Evolutionary conservation across 2,329 filamentous ascomycete genomes (phyloP), one percentile per base, ranked within the genome.

Genomic region (Aspergillus awamori): DNA sequence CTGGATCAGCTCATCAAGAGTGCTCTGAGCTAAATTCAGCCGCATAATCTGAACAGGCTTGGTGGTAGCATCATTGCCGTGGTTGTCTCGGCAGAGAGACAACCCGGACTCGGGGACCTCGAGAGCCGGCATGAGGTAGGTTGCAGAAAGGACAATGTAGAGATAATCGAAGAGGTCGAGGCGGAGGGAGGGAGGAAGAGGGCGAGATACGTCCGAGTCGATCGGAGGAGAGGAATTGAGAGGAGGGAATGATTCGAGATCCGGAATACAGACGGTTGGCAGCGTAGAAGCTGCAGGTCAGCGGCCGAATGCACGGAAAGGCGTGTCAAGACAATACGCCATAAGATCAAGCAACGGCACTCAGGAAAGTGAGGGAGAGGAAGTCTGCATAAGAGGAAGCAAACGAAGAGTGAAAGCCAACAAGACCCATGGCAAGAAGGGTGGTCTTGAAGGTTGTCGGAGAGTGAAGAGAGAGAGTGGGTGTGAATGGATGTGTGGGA

Each of bases 1-100:
- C 58, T 78, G 74, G 33, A 83, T 75, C 30, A 83, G 72, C 53
- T 82, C 80, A 61, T 81, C 75, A 53, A 81, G 73, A 45, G 79
- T 78, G 57, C 64, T 75, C 68, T 80, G 77, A 26, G 76, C 72
- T 59, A 83, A 70, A 62, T 80, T 78, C 64, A 83, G 66, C 63
- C 79, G 80, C 74, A 83, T 79, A 58, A 81, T 76, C 69, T 82
- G 80, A 38, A 71, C 65, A 15, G 74, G 70, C 69, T 76, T 77
- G 57, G 65, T 63, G 33, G 72, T 60, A 48, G 67, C 55, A 59
- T 73, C 72, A 30, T 62, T 59, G 38, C 71, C 70, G 60, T 70
- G 68, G 64, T 71, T 69, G 49, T 71, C 69, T 68, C 72, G 73
- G 58, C 66, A 68, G 60, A 81, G 78, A 72, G 73, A 72, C 66